Base-by-base conservation (phyloP, 108 stramenopile genomes). In the Bacterosira constricta region DNA sequence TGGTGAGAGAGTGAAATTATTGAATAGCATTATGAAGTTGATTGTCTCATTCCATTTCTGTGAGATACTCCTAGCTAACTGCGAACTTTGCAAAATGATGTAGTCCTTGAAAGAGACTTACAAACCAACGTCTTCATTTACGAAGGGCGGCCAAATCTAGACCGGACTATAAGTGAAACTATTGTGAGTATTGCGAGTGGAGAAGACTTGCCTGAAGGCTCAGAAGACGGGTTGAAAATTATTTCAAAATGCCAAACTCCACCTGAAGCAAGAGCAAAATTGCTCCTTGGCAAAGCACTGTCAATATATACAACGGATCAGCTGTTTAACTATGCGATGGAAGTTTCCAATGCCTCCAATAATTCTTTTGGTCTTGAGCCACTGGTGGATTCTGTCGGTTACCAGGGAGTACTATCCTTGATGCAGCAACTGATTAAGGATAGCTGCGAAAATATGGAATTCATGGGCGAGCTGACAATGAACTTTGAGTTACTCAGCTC, bases 111-210 rank as follows among this genome's bases (percentile, higher is more conserved):
- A n/a, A n/a, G n/a, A n/a, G n/a, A n/a, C n/a, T n/a, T n/a, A n/a
- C n/a, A n/a, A n/a, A n/a, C n/a, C n/a, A 73, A 73, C 37, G 51
- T 80, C 35, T 69, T 67, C 30, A 39, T 80, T 26, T 80, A 61
- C 66, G 35, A 69, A 17, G 65, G 55, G 23, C 55, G 79, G 13
- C 79, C 79, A 27, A 57, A 80, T 18, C 25, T 80, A 0, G 71
- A 73, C 47, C 49, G 39, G 37, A 54, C 63, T 11, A 71, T 80
- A 4, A 52, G 49, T 21, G 79, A 67, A 18, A 58, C 74, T 6
- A 58, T 80, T 5, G 17, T 34, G 0, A 42, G 46, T 9, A 75
- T 74, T 44, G 66, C 36, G 8, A 79, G 42, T 7, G 71, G 65
- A 5, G 50, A 37, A n/a, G 71, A 51, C 11, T 38, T 73, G 4